Evolutionary conservation across 257 asterid genomes (phyloP).

Genomic region (Plectranthus barbatus): DNA sequence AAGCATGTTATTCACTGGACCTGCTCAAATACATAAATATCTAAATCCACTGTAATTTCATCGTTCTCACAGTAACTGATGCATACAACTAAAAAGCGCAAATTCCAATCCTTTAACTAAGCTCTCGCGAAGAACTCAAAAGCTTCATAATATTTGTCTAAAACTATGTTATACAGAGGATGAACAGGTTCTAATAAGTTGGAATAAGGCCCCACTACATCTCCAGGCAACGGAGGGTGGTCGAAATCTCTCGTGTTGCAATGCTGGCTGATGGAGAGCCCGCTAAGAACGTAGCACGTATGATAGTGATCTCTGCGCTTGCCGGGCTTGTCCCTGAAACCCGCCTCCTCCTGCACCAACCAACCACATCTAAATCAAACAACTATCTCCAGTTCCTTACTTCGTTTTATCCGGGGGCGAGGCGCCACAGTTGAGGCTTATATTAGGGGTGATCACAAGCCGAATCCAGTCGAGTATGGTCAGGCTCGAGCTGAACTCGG

Average conservation of each 20-base stretch:
- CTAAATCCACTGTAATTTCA: background rate
- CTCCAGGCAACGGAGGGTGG: conserved; percentile 58
- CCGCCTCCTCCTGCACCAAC: conserved; percentile 66
- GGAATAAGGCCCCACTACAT: conserved; percentile 71
- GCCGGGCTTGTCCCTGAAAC: conserved; percentile 94
- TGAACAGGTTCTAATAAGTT: conserved; percentile 73
- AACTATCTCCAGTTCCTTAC: background rate
- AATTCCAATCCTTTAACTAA: background rate
- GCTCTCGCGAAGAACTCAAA: conserved; percentile 34
- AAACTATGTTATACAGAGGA: conserved; percentile 59
- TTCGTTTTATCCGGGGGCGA: no score
- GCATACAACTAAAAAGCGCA: background rate
- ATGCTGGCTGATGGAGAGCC: conserved; percentile 72
- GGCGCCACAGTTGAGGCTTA: no score
- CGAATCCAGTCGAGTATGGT: no score
- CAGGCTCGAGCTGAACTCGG: no score
- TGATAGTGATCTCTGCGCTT: conserved; percentile 87
- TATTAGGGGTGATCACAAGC: no score
- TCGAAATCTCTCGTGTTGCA: conserved; percentile 29
- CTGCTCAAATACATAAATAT: no score
- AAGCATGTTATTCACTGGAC: no score
- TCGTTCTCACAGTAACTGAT: background rate
- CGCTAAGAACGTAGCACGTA: conserved; percentile 91
- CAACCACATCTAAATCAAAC: background rate
- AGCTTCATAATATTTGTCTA: conserved; percentile 69